Base-by-base conservation (phyloP, 306 rosid species). In the Citrullus mucosospermus region DNA sequence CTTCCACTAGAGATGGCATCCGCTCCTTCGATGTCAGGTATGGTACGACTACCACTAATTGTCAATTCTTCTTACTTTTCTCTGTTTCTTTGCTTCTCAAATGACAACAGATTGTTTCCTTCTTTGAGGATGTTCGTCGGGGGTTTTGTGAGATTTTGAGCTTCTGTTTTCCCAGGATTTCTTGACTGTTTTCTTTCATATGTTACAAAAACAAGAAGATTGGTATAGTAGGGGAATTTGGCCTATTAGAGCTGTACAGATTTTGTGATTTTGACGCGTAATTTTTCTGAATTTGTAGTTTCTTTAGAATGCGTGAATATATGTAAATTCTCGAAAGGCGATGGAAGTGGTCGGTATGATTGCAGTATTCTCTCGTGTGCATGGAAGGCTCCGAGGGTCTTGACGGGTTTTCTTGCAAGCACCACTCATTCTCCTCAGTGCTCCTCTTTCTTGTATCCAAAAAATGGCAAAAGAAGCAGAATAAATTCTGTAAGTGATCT, bases 11-110 rank as follows among this genome's bases (percentile, higher is more conserved):
- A 76, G 77, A 95, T 95, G 99, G 90, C 97, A 77, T 89, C 90
- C 85, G 90, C 92, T 83, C 83, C 97, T 82, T 95, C 93, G 87
- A 84, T 95, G 91, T 89, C 97, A 87, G 99, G 99, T 95, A 78
- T 38, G 97, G 92, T 89, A 74, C 34, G n/a, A 65, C n/a, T 36
- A 65, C 60, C 25, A 18, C 71, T 65, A 6, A 38, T 75, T 79
- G 3, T 58, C 69, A 16, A n/a, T 58, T 53, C 57, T 73, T 82
- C 60, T 59, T 55, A 68, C 78, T 80, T 73, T 38, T 66, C 22
- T 63, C 16, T 78, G 75, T 66, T 74, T 54, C 36, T 69, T 56
- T 61, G 78, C 43, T 76, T 28, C 54, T 34, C 76, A 80, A 88
- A 80, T 88, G 87, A 75, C 34, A 75, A 59, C 43, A 34, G 54